These are phyloP conservation scores for Psidium guajava DNA, from an alignment of 345 rosid genomes.

Conservation along the genomic window DNA sequence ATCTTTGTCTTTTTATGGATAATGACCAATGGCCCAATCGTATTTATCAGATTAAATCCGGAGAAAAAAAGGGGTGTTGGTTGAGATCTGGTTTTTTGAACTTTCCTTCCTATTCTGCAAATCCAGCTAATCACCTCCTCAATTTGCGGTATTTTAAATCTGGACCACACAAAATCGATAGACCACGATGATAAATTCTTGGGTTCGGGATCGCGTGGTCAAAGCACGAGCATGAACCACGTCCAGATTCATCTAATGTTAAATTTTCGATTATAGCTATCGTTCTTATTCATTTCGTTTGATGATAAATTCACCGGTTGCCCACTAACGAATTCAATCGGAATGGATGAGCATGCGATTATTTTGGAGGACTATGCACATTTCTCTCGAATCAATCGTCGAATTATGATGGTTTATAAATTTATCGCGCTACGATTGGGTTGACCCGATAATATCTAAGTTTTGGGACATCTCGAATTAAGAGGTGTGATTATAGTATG, in stretches of 20 bases:
- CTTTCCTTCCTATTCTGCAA: not conserved
- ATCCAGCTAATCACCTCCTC: not conserved
- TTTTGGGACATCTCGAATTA: too few species aligned
- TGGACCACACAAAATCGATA: not conserved
- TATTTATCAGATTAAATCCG: not conserved
- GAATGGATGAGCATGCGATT: not conserved
- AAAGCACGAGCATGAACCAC: not conserved
- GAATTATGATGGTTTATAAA: not conserved
- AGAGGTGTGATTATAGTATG: too few species aligned
- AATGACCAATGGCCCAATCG: not conserved
- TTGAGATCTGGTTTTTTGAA: not conserved
- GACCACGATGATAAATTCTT: not conserved
- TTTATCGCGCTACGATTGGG: not conserved
- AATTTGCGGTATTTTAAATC: not conserved
- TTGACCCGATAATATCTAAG: too few species aligned
- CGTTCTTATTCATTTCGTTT: not conserved
- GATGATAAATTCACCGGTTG: too few species aligned
- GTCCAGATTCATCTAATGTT: too few species aligned
- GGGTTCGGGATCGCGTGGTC: not conserved
- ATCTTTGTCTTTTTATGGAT: not conserved
- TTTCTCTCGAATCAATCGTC: not conserved
- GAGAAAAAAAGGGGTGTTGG: not conserved
- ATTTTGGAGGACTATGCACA: not conserved
- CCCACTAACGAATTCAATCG: not conserved
- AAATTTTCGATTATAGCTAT: rapidly evolving